phyloP scores from a whole-genome alignment of 2,329 filamentous ascomycete species.

The Ophiostoma australiae region DNA sequence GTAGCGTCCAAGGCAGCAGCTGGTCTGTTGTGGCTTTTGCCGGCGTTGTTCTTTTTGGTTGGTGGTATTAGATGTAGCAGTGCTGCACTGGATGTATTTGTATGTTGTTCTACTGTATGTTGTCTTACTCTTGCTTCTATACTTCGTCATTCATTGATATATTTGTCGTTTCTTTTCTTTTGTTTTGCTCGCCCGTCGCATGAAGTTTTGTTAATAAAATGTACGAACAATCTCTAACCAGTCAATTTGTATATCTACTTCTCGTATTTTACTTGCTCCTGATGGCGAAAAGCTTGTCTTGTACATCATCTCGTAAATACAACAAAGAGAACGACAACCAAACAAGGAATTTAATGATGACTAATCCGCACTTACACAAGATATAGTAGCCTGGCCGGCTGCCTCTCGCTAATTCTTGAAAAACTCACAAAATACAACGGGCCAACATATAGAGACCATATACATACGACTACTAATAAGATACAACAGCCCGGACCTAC shows the following conservation, averaged over 20 bases:
- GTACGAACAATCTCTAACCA: background rate
- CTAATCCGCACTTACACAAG: background rate
- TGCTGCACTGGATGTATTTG: background rate
- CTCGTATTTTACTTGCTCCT: background rate
- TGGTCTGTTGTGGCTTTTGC: background rate
- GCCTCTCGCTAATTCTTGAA: conserved; percentile 3
- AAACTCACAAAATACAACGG: background rate
- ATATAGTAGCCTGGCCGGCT: background rate
- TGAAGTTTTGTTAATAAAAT: background rate
- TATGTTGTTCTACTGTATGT: background rate
- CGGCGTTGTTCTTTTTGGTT: background rate
- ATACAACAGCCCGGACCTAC: background rate
- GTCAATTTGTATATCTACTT: background rate
- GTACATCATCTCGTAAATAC: background rate
- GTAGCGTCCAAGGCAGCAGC: too few species aligned
- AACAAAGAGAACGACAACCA: background rate
- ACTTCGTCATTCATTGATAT: background rate
- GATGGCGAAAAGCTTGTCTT: background rate
- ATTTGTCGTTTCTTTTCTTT: background rate
- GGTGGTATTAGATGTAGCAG: background rate
- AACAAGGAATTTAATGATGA: background rate
- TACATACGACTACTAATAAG: background rate
- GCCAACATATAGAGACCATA: background rate
- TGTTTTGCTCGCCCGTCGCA: background rate
- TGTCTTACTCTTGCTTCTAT: background rate